Percentiles rank a stretch among this genome's conserved stretches.
Conservation (phyloP, 805 yeast species). For the Maudiozyma saulgeensis region DNA sequence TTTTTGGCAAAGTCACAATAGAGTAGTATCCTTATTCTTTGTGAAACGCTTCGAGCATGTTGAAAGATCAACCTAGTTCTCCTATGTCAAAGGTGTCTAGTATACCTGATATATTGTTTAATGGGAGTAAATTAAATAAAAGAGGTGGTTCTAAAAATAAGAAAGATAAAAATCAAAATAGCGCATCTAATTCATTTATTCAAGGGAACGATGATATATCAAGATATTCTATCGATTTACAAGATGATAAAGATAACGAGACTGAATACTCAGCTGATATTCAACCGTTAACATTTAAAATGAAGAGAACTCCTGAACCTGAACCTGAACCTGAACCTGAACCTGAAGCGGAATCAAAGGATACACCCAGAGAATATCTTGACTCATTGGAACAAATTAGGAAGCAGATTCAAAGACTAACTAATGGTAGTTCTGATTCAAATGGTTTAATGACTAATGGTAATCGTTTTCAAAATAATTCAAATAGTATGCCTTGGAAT, state of each 20-base stretch:
- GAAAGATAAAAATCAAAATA: background rate
- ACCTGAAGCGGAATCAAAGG: background rate
- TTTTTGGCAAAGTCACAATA: no score
- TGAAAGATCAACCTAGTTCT: background rate
- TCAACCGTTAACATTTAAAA: slow-evolving; percentile 19
- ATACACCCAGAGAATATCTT: slow-evolving; percentile 1
- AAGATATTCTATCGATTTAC: background rate
- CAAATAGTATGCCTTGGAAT: slow-evolving; percentile 1
- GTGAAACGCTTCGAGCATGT: background rate
- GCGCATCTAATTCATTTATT: background rate
- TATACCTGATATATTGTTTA: background rate
- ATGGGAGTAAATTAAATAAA: background rate
- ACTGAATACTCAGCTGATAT: slow-evolving; percentile 20
- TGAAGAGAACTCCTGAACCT: slow-evolving; percentile 2
- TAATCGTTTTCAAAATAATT: background rate
- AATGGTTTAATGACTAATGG: background rate
- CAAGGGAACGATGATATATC: background rate
- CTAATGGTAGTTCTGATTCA: background rate
- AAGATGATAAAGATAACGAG: background rate
- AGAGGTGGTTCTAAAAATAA: background rate
- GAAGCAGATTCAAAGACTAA: slow-evolving; percentile 9
- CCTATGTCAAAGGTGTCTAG: background rate
- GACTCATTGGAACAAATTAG: slow-evolving; percentile 11
- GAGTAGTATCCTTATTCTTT: background rate
- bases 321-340: background rate